A percentile compares a stretch with the other conserved stretches of the same genome.
Evolutionary conservation across 2,329 filamentous ascomycete genomes (phyloP).

Genomic region (Ophiocordyceps camponoti-rufipedis): DNA sequence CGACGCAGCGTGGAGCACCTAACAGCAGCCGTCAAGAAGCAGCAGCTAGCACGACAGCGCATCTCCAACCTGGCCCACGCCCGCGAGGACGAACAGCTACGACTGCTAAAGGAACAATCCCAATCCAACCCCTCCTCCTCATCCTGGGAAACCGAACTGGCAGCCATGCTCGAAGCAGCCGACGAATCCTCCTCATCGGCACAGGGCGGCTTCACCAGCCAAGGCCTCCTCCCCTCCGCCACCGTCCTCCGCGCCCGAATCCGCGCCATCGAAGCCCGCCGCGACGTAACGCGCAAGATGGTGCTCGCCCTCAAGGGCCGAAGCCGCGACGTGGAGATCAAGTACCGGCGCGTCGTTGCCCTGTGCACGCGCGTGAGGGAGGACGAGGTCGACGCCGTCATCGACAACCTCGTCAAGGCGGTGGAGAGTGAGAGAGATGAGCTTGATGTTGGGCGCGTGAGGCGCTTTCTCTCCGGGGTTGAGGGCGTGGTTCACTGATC

Average conservation of each 20-base stretch:
- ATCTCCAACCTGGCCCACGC: slow-evolving; percentile 63
- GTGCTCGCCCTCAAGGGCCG: slow-evolving; percentile 57
- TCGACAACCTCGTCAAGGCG: slow-evolving; percentile 66
- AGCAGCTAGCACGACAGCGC: slow-evolving; percentile 49
- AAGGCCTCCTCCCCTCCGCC: slow-evolving; percentile 34
- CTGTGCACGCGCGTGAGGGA: slow-evolving; percentile 71
- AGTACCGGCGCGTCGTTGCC: slow-evolving; percentile 76
- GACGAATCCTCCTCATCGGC: slow-evolving; percentile 14
- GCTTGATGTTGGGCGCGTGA: slow-evolving; percentile 57
- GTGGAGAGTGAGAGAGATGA: slow-evolving; percentile 74
- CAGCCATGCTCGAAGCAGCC: slow-evolving; percentile 24
- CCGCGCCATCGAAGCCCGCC: slow-evolving; percentile 51
- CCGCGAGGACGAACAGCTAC: slow-evolving; percentile 48
- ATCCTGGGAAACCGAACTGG: slow-evolving; percentile 36
- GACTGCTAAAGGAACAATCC: slow-evolving; percentile 22
- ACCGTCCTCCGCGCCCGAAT: slow-evolving; percentile 48
- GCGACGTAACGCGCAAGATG: slow-evolving; percentile 46
- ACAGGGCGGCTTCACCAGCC: slow-evolving; percentile 16
- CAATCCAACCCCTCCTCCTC: slow-evolving; percentile 23
- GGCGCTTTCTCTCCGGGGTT: slow-evolving; percentile 64
- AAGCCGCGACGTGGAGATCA: slow-evolving; percentile 67
- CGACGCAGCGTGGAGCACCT: slow-evolving; percentile 55
- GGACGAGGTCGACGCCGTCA: slow-evolving; percentile 58
- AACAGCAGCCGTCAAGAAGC: slow-evolving; percentile 43
- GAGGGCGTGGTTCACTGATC: slow-evolving; percentile 32